These are phyloP conservation scores for Rhizopus arrhizus DNA, from an alignment of 371 early-diverging fungal species.

Conservation along the genomic window DNA sequence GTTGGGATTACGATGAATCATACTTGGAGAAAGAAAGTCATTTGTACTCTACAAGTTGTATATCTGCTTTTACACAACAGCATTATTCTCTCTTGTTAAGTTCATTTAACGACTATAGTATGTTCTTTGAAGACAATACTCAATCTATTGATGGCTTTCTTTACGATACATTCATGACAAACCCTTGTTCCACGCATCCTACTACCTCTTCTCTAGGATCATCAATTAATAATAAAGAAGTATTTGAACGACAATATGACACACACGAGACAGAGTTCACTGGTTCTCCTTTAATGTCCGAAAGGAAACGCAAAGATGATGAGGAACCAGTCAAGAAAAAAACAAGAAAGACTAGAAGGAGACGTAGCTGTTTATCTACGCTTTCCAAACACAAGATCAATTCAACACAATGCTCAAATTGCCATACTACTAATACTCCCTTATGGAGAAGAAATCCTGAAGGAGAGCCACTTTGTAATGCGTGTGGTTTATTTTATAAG, in stretches of 20 bases:
- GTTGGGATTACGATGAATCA: neutral
- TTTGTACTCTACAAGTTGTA: neutral
- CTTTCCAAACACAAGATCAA: constrained; percentile 6
- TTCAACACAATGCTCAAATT: constrained; percentile 27
- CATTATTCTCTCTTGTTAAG: neutral
- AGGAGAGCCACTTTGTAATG: constrained; percentile 37
- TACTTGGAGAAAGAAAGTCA: neutral
- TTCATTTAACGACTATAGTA: neutral
- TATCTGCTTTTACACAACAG: neutral
- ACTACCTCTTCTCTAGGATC: too few relatives aligned
- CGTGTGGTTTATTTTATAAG: constrained; percentile 36
- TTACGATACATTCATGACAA: neutral
- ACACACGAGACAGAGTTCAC: too few relatives aligned
- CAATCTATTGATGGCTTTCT: too few relatives aligned
- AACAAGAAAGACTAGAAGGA: neutral
- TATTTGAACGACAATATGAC: too few relatives aligned
- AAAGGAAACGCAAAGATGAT: neutral
- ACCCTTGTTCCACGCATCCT: neutral
- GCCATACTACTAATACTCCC: constrained; percentile 31
- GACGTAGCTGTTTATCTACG: neutral
- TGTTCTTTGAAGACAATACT: too few relatives aligned
- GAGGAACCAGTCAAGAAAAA: neutral
- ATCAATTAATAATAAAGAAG: too few relatives aligned
- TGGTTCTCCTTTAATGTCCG: too few relatives aligned
- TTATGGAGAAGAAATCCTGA: constrained; percentile 38